A percentile compares a stretch with the other conserved stretches of the same genome.
phyloP scores from a whole-genome alignment of 139 green algal genomes.

The Coelastrella sp. region DNA sequence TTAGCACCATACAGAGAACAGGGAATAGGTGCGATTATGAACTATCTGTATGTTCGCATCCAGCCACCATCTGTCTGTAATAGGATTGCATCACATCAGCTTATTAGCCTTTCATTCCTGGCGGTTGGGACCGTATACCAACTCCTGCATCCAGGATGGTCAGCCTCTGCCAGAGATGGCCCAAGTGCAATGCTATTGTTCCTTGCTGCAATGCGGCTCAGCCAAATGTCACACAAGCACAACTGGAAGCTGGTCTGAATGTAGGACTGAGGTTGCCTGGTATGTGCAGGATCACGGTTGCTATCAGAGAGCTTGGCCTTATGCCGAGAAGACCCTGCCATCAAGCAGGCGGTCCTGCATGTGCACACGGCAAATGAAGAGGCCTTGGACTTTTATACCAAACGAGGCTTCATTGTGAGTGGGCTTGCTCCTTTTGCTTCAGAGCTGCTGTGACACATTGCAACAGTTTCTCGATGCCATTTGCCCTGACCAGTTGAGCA shows the following conservation, averaged over 20 bases:
- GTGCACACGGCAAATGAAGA: conserved; percentile 49
- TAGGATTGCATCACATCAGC: too few relatives aligned
- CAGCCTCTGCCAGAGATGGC: not conserved
- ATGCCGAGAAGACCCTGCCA: conserved; percentile 22
- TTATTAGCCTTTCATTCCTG: too few relatives aligned
- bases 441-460: not conserved
- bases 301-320: conserved; percentile 25
- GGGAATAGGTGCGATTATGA: conserved; percentile 1
- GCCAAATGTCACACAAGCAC: too few relatives aligned
- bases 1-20: conserved; percentile 9
- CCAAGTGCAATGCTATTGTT: not conserved
- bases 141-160: too few relatives aligned
- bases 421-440: too few relatives aligned
- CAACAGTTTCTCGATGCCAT: not conserved
- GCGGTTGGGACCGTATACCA: too few relatives aligned
- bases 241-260: too few relatives aligned
- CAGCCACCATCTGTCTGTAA: too few relatives aligned
- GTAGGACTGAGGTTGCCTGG: too few relatives aligned
- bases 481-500: not conserved
- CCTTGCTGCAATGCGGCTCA: too few relatives aligned
- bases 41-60: too few relatives aligned
- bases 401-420: conserved; percentile 43
- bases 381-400: conserved; percentile 37
- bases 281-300: conserved; percentile 42
- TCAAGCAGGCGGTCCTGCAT: conserved; percentile 44